phyloP scores from a whole-genome alignment of 495 filamentous ascomycete species.

The Aspergillus taichungensis region DNA sequence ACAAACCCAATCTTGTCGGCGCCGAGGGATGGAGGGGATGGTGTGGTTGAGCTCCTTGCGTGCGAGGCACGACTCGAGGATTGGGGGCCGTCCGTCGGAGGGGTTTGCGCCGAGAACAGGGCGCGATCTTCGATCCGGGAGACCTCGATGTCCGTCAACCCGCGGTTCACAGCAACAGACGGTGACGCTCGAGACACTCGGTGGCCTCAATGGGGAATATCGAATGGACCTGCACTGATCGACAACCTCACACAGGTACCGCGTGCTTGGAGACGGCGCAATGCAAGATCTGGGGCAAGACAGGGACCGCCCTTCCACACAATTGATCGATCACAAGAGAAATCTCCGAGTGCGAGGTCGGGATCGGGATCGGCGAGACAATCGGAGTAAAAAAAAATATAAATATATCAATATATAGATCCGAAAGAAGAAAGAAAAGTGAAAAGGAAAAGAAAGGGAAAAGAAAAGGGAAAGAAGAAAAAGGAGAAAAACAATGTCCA shows the following conservation, averaged over 20 bases:
- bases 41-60: constrained; percentile 15
- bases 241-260: constrained; percentile 3
- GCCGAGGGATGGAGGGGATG: constrained; percentile 6
- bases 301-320: no score
- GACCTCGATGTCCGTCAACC: no score
- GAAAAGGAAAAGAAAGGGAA: constrained; percentile 1
- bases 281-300: not conserved
- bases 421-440: no score
- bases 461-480: not conserved
- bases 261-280: constrained; percentile 4
- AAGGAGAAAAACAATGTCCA: not conserved
- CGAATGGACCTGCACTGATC: not conserved
- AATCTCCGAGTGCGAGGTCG: no score
- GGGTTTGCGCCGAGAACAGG: not conserved
- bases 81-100: constrained; percentile 1
- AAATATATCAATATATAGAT: no score
- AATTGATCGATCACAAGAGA: no score
- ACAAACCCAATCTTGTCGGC: not conserved
- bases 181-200: constrained; percentile 8
- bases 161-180: not conserved
- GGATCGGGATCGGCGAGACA: no score
- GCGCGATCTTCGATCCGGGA: not conserved
- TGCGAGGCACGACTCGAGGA: constrained; percentile 9
- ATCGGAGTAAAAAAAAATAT: no score
- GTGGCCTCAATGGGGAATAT: constrained; percentile 5